Conservation (phyloP, 306 rosid genomes). For the Casuarina equisetifolia region DNA sequence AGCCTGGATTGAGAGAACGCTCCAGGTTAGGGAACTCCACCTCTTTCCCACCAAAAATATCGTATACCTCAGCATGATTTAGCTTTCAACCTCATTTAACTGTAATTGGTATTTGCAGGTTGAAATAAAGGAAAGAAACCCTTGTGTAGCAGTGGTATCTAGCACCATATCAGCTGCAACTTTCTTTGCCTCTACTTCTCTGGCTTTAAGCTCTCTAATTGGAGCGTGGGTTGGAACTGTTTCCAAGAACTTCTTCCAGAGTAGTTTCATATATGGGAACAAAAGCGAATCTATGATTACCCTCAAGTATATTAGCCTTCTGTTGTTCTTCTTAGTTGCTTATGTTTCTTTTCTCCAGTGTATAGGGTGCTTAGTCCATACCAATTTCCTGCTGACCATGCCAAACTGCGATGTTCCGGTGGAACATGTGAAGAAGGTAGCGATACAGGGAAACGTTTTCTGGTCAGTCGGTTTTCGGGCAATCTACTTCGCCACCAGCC, state of each 20-base stretch:
- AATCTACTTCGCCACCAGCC: neutral
- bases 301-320: neutral
- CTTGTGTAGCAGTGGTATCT: neutral
- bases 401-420: neutral
- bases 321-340: neutral
- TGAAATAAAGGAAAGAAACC: neutral
- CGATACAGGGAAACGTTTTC: neutral
- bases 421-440: neutral
- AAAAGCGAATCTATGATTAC: neutral
- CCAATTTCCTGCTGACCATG: conserved; percentile 3
- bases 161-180: conserved; percentile 3
- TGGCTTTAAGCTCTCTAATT: conserved; percentile 1
- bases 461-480: neutral
- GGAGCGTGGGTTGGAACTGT: neutral
- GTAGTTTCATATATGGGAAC: neutral
- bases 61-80: neutral
- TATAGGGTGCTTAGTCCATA: conserved; percentile 6
- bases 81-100: neutral
- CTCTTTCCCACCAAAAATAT: neutral
- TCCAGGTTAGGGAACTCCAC: neutral
- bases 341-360: neutral
- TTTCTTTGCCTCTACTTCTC: conserved; percentile 8
- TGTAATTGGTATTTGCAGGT: conserved; percentile 3
- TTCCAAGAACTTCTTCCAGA: neutral
- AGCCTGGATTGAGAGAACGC: neutral